These are phyloP conservation scores for Seminavis robusta DNA, from an alignment of 108 stramenopile species.

Conservation along the genomic window DNA sequence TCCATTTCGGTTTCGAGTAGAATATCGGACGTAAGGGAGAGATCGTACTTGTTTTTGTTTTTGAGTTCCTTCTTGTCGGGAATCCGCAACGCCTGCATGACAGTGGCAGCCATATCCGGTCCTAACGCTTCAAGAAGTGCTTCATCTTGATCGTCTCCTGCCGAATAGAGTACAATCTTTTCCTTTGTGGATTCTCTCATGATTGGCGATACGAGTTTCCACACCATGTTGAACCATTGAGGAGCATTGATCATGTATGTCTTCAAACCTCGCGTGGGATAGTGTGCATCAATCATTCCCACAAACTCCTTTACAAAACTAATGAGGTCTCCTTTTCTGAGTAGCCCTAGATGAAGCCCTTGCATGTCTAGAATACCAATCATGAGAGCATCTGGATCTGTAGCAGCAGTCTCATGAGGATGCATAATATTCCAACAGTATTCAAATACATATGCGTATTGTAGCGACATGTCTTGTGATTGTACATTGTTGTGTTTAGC, in stretches of 20 bases:
- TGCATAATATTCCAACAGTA: conserved; percentile 70
- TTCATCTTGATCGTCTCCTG: conserved; percentile 41
- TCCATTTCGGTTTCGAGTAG: too few species aligned
- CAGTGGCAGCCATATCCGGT: too few species aligned
- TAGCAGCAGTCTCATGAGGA: too few species aligned
- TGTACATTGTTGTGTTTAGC: conserved; percentile 38
- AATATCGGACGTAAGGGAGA: too few species aligned
- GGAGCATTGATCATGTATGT: conserved; percentile 70
- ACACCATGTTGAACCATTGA: conserved; percentile 51
- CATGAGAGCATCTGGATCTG: conserved; percentile 45
- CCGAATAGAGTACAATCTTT: conserved; percentile 52
- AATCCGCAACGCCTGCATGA: too few species aligned
- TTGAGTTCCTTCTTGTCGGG: too few species aligned
- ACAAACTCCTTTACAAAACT: conserved; percentile 53
- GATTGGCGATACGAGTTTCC: conserved; percentile 52
- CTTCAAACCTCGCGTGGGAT: conserved; percentile 54
- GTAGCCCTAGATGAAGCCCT: conserved; percentile 28
- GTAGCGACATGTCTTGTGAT: conserved; percentile 44
- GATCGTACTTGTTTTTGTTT: too few species aligned
- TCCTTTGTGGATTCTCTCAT: conserved; percentile 54
- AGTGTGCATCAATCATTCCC: conserved; percentile 47
- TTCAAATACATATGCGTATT: conserved; percentile 62
- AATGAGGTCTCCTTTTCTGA: conserved; percentile 37
- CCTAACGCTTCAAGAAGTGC: conserved; percentile 43
- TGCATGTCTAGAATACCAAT: conserved; percentile 55